Evolutionary conservation across 176 grass and related monocot genomes (phyloP).

Genomic region (Aegilops tauschii): DNA sequence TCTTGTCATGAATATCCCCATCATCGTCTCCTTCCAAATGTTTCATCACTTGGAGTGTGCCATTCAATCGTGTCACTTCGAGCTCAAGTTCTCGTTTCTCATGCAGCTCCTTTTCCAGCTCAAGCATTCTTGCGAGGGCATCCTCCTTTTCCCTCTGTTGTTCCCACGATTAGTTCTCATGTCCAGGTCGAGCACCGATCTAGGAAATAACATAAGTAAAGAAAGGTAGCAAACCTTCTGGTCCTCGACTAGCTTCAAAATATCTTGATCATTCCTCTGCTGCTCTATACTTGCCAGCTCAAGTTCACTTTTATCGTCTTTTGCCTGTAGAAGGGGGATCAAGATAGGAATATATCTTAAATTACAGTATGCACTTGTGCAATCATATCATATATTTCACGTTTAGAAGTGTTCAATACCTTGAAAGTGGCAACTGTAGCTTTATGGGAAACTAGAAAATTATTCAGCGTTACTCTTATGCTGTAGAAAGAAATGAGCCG

Average conservation of each 20-base stretch:
- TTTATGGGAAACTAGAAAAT: conserved; percentile 4
- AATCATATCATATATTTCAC: conserved; percentile 2
- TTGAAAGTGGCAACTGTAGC: not conserved
- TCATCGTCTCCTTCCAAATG: conserved; percentile 85
- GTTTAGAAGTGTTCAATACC: conserved; percentile 3
- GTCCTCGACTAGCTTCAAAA: conserved; percentile 67
- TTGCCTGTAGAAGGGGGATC: conserved; percentile 21
- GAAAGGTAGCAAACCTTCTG: conserved; percentile 61
- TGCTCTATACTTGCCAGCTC: conserved; percentile 75
- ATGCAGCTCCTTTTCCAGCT: conserved; percentile 71
- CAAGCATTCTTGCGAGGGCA: conserved; percentile 72
- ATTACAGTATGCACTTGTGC: not conserved
- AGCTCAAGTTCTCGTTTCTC: conserved; percentile 89
- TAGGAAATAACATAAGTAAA: conserved; percentile 8
- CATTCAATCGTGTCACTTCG: conserved; percentile 78
- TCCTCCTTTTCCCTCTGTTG: conserved; percentile 93
- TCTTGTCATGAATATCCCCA: conserved; percentile 73
- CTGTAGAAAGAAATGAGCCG: not conserved
- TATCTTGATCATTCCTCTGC: conserved; percentile 74
- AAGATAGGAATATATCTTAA: not conserved
- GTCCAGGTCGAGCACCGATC: not conserved
- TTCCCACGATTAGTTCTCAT: conserved; percentile 28
- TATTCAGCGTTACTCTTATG: not conserved
- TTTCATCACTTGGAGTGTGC: conserved; percentile 89
- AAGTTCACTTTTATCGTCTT: conserved; percentile 61